These are phyloP conservation scores for Dendrobium chrysotoxum DNA, from an alignment of 106 monocot genomes.

Conservation along the genomic window DNA sequence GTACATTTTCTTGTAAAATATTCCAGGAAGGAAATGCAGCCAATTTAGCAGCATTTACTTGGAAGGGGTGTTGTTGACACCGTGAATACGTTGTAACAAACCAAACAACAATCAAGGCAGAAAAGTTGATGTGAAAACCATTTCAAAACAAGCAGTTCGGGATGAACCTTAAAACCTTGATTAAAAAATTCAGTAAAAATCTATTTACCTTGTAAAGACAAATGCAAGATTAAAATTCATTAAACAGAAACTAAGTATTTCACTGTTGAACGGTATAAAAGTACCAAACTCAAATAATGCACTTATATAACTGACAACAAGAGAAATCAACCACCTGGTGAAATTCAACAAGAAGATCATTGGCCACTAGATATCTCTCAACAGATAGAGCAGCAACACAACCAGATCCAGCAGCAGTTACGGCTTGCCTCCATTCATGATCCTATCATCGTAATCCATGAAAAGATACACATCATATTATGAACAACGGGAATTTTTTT, in stretches of 20 bases:
- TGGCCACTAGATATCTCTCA: conserved; percentile 87
- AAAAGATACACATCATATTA: not conserved
- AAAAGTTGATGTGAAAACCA: too few species aligned
- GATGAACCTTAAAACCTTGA: not conserved
- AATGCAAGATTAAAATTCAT: not conserved
- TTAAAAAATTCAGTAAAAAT: not conserved
- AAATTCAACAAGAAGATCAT: conserved; percentile 92
- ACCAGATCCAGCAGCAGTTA: conserved; percentile 99
- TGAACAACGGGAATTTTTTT: not conserved
- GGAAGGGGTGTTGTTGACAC: too few species aligned
- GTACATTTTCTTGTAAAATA: not conserved
- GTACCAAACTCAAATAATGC: not conserved
- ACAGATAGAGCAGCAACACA: conserved; percentile 94
- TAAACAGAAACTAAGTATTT: not conserved
- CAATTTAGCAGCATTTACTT: too few species aligned
- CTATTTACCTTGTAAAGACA: not conserved
- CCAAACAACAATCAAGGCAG: too few species aligned
- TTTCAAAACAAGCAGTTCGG: not conserved
- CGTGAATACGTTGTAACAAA: too few species aligned
- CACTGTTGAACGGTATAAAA: not conserved
- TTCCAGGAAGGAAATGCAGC: not conserved
- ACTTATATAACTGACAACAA: not conserved
- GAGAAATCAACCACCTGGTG: conserved; percentile 58
- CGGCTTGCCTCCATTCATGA: conserved; percentile 98
- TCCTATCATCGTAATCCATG: conserved; percentile 40